Evolutionary conservation across 176 grass and related monocot species (phyloP).

Genomic region (Typha latifolia): DNA sequence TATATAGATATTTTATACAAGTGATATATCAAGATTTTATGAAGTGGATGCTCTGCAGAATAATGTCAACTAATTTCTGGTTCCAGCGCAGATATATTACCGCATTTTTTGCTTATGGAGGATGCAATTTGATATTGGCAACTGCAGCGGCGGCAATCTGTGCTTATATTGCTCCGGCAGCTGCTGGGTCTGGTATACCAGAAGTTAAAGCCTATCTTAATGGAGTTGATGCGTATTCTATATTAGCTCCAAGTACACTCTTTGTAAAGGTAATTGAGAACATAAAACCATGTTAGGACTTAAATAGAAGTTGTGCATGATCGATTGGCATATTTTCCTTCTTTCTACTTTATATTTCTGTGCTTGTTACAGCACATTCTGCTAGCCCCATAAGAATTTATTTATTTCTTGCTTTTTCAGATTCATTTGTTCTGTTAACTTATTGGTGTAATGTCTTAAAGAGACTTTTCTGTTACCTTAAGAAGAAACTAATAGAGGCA

Average conservation of each 20-base stretch:
- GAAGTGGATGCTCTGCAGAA: no score
- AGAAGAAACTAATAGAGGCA: no score
- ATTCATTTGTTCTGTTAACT: no score
- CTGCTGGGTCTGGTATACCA: conserved; percentile 92
- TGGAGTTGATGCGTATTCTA: conserved; percentile 83
- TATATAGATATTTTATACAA: no score
- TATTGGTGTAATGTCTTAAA: no score
- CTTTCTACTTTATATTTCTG: neutral
- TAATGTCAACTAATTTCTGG: conserved; percentile 39
- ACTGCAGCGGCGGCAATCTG: conserved; percentile 62
- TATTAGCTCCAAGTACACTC: conserved; percentile 89
- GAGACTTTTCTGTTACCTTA: no score
- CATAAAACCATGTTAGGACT: neutral
- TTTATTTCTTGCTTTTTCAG: no score
- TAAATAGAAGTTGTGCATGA: neutral
- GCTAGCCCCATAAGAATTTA: no score
- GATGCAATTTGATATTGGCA: conserved; percentile 64
- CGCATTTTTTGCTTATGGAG: conserved; percentile 66
- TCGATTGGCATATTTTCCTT: neutral
- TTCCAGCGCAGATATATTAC: conserved; percentile 83
- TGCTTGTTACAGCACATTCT: neutral
- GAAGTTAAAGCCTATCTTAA: conserved; percentile 99
- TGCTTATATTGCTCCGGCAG: conserved; percentile 90
- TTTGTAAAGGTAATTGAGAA: conserved; percentile 71
- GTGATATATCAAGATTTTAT: no score